Evolutionary conservation across 2,329 filamentous ascomycete genomes (phyloP), one percentile per base, ranked within the genome.

Genomic region (Colletotrichum viniferum): DNA sequence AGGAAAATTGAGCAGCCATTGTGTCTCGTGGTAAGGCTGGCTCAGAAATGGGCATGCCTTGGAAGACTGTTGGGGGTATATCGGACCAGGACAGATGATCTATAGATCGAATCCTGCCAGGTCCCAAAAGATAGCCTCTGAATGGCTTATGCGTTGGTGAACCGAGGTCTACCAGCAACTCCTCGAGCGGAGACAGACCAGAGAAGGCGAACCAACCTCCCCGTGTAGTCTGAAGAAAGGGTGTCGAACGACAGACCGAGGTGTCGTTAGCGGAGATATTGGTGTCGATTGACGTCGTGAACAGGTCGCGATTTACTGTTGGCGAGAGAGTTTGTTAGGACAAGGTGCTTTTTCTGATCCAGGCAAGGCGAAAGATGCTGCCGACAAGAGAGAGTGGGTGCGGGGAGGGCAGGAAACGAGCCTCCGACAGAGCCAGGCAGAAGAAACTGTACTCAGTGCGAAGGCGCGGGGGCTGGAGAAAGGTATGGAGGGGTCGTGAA

Each of bases 1-100:
- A 98, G 76, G 96, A 98, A 84, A 98, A 98, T 38, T 91, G 80
- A 74, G 85, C 84, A 78, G 90, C 89, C 90, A 91, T 92, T 65
- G 79, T 80, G 79, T 80, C 77, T 71, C 68, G 69, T 56, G 69
- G 36, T 61, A 68, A 34, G 55, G 67, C 58, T 72, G 76, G 55
- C 65, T 58, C 69, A 71, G 21, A 52, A 38, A 76, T 76, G 66
- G 75, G 60, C 76, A 77, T 73, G 75, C 72, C 52, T 74, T 43
- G 24, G 64, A 69, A 63, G 38, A 69, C 58, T 68, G 60, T 68
- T 55, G 52, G 34, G 73, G 70, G 56, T 69, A 52, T 60, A 36
- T 64, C 16, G 58, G 63, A 76, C 69, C 64, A 73, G 63, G 56
- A 58, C 73, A 73, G 69, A 75, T n/a, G 62, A 67, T 73, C 69